Evolutionary conservation across 2,329 filamentous ascomycete species (phyloP).

Genomic region (Phialemonium atrogriseum): DNA sequence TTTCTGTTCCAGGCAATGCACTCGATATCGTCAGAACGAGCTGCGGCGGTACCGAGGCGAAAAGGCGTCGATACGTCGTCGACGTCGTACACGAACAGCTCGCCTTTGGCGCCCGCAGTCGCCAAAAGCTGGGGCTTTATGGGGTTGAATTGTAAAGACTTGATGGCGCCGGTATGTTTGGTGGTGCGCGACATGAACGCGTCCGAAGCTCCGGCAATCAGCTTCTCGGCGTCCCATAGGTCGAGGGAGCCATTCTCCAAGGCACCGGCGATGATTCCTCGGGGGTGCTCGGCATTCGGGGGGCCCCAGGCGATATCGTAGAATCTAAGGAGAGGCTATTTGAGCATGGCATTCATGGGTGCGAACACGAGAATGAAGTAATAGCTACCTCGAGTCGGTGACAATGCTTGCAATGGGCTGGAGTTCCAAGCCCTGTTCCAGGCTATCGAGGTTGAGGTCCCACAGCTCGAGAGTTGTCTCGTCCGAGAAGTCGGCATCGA

Average conservation of each 20-base stretch:
- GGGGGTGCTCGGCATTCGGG: slow-evolving; percentile 66
- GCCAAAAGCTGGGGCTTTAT: slow-evolving; percentile 84
- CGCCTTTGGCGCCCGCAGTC: slow-evolving; percentile 87
- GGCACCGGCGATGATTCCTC: slow-evolving; percentile 88
- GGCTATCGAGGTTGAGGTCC: slow-evolving; percentile 79
- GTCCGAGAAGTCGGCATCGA: slow-evolving; percentile 95
- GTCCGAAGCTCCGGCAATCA: slow-evolving; percentile 51
- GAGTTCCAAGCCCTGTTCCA: slow-evolving; percentile 70
- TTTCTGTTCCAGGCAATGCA: slow-evolving; percentile 98
- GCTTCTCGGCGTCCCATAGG: slow-evolving; percentile 79
- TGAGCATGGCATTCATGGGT: slow-evolving; percentile 6
- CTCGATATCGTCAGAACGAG: slow-evolving; percentile 89
- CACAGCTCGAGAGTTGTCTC: slow-evolving; percentile 95
- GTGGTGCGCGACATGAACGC: slow-evolving; percentile 78
- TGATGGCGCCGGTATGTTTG: slow-evolving; percentile 89
- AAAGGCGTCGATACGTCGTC: slow-evolving; percentile 85
- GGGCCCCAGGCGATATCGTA: slow-evolving; percentile 95
- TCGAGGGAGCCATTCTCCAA: slow-evolving; percentile 91
- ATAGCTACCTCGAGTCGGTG: slow-evolving; percentile 74
- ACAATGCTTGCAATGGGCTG: slow-evolving; percentile 76
- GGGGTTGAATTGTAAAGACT: slow-evolving; percentile 94
- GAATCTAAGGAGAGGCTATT: slow-evolving; percentile 53
- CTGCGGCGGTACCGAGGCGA: slow-evolving; percentile 77
- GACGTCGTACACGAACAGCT: slow-evolving; percentile 92
- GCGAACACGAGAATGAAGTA: slow-evolving; percentile 14